Evolutionary conservation across 2,329 filamentous ascomycete species (phyloP), one percentile per base, ranked within the genome.

Genomic region (Epicoccum sorghinum): DNA sequence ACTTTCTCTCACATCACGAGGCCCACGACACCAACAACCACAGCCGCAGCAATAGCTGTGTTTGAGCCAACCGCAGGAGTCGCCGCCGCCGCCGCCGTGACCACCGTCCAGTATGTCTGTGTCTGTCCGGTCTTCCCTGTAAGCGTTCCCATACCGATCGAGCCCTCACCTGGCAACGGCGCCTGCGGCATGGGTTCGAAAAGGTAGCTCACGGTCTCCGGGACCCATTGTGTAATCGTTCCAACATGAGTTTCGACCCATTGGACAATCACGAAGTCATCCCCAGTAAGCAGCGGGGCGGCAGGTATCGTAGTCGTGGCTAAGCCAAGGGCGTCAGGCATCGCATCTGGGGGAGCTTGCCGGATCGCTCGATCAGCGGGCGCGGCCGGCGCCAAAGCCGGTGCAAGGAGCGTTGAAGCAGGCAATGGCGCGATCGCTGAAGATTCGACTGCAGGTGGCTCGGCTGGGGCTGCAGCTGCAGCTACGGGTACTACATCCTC

Each of bases 61-160:
- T 38, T 53, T 64, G 60, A 64, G 4, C 44, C 54, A 7, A 47
- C 22, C n/a, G 46, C 48, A 37, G 45, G 50, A 25, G 68, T 65
- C n/a, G 60, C 56, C 33, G 61, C 65, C n/a, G 60, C 56, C 33
- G 61, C 65, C 13, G 65, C 70, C 3, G 58, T 65, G 4, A 57
- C 59, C 3, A 59, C 61, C 29, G 51, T 40, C 8, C 57, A 39
- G 4, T 68, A 47, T 7, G 69, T 72, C 56, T 65, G 66, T 32
- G 66, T 69, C 27, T 65, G 42, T 2, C 69, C 70, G 9, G 58
- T 52, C 47, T 66, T 45, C 9, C 68, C 70, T 23, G 67, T 72
- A 49, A 74, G 47, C 27, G 69, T 72, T 6, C 72, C 72, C 69
- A 75, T 67, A 1, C 72, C 73, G 32, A 75, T 67, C 18, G 57